These are phyloP conservation scores for Canariomyces notabilis DNA, from an alignment of 2,329 filamentous ascomycete species.

Conservation along the genomic window DNA sequence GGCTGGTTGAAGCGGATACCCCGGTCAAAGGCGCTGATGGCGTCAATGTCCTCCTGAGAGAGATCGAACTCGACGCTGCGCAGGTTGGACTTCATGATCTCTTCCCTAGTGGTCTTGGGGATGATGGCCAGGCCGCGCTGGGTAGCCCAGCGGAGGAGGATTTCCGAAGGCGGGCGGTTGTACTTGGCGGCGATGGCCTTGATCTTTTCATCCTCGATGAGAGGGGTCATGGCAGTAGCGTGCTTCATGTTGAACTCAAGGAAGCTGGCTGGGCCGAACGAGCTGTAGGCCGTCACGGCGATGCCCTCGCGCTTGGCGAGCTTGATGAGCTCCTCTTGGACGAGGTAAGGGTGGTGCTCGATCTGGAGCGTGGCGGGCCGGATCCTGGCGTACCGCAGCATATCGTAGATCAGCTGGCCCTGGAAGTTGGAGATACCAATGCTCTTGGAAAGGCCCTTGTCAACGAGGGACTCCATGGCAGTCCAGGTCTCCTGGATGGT, in stretches of 20 bases:
- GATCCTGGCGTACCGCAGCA: conserved; percentile 71
- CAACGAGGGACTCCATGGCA: conserved; percentile 71
- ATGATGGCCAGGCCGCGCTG: conserved; percentile 78
- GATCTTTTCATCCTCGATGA: conserved; percentile 67
- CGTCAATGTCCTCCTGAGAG: conserved; percentile 58
- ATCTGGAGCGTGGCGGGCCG: conserved; percentile 75
- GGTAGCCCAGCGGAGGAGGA: conserved; percentile 82
- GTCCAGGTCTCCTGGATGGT: conserved; percentile 77
- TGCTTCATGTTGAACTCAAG: conserved; percentile 69
- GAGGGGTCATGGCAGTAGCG: conserved; percentile 58
- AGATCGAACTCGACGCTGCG: conserved; percentile 63
- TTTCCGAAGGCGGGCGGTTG: conserved; percentile 69
- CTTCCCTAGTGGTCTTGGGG: conserved; percentile 62
- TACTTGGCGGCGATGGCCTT: conserved; percentile 63
- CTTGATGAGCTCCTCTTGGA: conserved; percentile 65
- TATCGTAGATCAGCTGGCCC: conserved; percentile 69
- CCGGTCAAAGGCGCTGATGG: conserved; percentile 60
- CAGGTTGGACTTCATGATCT: conserved; percentile 59
- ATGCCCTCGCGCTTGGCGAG: conserved; percentile 67
- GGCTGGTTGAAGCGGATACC: conserved; percentile 74
- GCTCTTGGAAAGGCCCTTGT: conserved; percentile 61
- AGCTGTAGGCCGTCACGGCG: conserved; percentile 75
- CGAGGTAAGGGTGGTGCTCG: conserved; percentile 86
- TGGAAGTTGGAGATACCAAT: conserved; percentile 86
- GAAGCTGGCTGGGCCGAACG: conserved; percentile 76